Percentiles rank a stretch among this genome's conserved stretches.
These are phyloP conservation scores for Hymenoscyphus infarciens DNA, from an alignment of 2,329 filamentous ascomycete species.

Conservation along the genomic window DNA sequence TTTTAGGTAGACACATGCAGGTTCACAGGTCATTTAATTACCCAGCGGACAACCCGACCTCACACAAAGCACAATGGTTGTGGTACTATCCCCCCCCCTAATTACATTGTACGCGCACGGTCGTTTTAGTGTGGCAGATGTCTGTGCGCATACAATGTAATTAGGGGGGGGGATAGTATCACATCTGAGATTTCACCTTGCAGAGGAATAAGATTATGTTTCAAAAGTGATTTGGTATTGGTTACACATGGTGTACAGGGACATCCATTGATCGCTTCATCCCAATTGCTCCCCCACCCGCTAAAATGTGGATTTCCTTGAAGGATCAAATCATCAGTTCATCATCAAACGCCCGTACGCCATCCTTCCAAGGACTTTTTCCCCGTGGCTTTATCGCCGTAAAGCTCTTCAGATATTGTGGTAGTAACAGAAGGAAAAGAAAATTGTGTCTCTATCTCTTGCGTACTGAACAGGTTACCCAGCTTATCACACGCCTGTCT, in stretches of 20 bases:
- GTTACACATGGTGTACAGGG: conserved; percentile 25
- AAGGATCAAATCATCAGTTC: conserved; percentile 10
- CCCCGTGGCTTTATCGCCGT: conserved; percentile 12
- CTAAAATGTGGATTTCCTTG: conserved; percentile 15
- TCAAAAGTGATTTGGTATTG: neutral
- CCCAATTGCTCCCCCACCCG: conserved; percentile 7
- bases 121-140: too few relatives aligned
- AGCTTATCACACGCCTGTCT: conserved; percentile 30
- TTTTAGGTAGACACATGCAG: too few relatives aligned
- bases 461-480: conserved; percentile 29
- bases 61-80: neutral
- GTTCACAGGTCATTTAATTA: too few relatives aligned
- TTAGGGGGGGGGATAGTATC: too few relatives aligned
- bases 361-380: conserved; percentile 33
- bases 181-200: neutral
- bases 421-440: conserved; percentile 15
- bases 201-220: neutral
- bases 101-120: too few relatives aligned
- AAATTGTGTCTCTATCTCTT: conserved; percentile 14
- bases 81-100: too few relatives aligned
- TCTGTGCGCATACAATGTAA: too few relatives aligned
- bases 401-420: conserved; percentile 7
- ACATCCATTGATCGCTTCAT: conserved; percentile 1
- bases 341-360: conserved; percentile 28
- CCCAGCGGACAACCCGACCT: too few relatives aligned